These are phyloP conservation scores for Phoma sp. DNA, from an alignment of 2,329 filamentous ascomycete species.

Conservation along the genomic window DNA sequence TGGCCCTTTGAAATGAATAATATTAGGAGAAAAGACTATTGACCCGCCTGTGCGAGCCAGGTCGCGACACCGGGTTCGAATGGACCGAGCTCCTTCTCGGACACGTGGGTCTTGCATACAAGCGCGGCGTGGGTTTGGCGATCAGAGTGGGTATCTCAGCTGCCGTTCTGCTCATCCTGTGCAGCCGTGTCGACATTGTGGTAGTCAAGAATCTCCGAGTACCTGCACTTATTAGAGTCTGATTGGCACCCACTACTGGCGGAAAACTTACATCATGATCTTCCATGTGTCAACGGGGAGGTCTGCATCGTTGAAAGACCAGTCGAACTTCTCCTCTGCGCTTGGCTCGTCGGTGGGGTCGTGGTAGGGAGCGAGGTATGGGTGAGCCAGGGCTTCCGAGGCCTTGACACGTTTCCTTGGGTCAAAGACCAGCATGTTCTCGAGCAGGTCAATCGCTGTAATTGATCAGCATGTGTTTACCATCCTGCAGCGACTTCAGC, in stretches of 20 bases:
- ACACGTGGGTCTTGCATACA: constrained; percentile 21
- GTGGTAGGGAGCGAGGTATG: constrained; percentile 95
- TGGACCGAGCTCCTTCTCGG: constrained; percentile 20
- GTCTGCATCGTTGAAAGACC: constrained; percentile 99
- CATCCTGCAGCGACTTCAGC: constrained; percentile 22
- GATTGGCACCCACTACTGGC: no score
- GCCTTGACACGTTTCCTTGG: constrained; percentile 95
- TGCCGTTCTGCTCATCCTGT: constrained; percentile 43
- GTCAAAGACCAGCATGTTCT: constrained; percentile 97
- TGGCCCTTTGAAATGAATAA: constrained; percentile 21
- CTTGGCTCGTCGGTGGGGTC: constrained; percentile 96
- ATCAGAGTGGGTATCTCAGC: constrained; percentile 25
- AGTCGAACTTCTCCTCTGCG: constrained; percentile 97
- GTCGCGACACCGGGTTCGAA: constrained; percentile 18
- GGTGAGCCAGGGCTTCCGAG: constrained; percentile 82
- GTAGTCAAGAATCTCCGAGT: constrained; percentile 98
- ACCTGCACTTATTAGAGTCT: constrained; percentile 63
- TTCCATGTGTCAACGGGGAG: constrained; percentile 99
- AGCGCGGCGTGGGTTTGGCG: constrained; percentile 18
- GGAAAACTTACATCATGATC: constrained; percentile 91
- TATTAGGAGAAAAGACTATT: constrained; percentile 25
- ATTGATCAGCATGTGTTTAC: constrained; percentile 1
- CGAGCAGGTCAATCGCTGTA: constrained; percentile 86
- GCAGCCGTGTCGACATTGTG: constrained; percentile 84
- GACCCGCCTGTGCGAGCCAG: constrained; percentile 23